Base-by-base conservation (phyloP, 208 protist species). In the Leptomonas seymouri region DNA sequence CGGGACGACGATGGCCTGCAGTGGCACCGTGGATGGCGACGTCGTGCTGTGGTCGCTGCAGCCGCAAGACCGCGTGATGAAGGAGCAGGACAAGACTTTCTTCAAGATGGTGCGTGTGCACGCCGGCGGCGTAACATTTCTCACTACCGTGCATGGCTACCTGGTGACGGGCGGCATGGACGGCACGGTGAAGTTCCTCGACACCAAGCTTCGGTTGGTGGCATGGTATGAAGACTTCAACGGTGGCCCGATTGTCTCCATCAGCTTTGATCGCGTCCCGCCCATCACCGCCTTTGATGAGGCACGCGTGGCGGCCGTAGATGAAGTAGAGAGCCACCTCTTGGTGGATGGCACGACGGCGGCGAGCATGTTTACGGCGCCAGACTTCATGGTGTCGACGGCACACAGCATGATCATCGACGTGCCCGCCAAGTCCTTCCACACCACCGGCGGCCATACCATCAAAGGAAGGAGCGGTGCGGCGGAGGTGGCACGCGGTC, bases 201-300 rank as follows among this genome's bases (percentile, higher is more conserved):
- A 99, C 72, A 67, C 85, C 18, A 94, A 98, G 73, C 85, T 99
- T 39, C 80, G 96, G 11, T 74, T 98, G 20, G 88, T 97, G 16
- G 94, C 93, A 51, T 99, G 97, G 97, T 98, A 98, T 70, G 97
- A 99, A 63, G 94, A 98, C 54, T 81, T 99, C 25, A 94, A 97
- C 69, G 88, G 81, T 41, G 96, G 96, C 2, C 90, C 96, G 2
- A 89, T 99, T 58, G 93, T 91, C 48, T 98, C 93, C 44, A 76
- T 99, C 62, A 97, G 94, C 66, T 97, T 98, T 66, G 91, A 96
- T 60, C 67, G 76, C 9, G 74, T 55, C 11, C 66, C 59, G 41
- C 79, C 31, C 34, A 41, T 41, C 44, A 56, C 71, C 30, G 46
- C 54, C 21, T 12, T 70, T 31, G 62, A 85, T 23, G 82, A 90